Percentiles rank a stretch among this genome's conserved stretches.
Evolutionary conservation across 2,329 filamentous ascomycete genomes (phyloP).

Genomic region (Penicillium brasilianum): DNA sequence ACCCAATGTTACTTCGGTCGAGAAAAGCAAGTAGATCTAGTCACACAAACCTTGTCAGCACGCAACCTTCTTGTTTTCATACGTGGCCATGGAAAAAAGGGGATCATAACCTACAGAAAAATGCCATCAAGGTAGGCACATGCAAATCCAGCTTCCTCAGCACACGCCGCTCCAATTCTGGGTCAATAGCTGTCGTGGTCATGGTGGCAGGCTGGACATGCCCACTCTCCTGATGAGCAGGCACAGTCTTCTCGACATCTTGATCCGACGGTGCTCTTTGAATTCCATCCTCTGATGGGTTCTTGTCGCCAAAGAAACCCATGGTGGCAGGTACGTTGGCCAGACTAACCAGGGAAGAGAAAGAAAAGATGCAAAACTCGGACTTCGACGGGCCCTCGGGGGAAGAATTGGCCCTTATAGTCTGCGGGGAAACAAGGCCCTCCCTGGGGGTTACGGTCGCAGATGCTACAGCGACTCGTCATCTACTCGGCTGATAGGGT

Average conservation of each 20-base stretch:
- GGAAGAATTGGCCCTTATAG: constrained; percentile 13
- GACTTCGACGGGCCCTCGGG: constrained; percentile 3
- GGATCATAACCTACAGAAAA: constrained; percentile 42
- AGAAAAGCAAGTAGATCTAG: constrained; percentile 55
- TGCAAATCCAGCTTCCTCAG: constrained; percentile 45
- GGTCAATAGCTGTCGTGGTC: constrained; percentile 35
- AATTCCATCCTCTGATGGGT: constrained; percentile 29
- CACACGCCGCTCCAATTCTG: constrained; percentile 42
- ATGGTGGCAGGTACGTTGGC: constrained; percentile 15
- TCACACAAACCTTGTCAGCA: not conserved
- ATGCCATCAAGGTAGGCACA: constrained; percentile 43
- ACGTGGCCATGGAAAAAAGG: not conserved
- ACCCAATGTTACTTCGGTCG: constrained; percentile 59
- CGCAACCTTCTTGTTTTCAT: not conserved
- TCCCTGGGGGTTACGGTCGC: not conserved
- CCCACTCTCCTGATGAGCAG: constrained; percentile 31
- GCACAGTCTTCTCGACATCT: constrained; percentile 37
- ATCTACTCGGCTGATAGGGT: constrained; percentile 1
- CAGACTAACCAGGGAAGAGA: not conserved
- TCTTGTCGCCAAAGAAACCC: constrained; percentile 30
- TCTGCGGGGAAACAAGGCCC: constrained; percentile 10
- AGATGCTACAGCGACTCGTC: constrained; percentile 9
- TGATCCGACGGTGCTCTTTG: constrained; percentile 20
- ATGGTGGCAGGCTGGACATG: constrained; percentile 26
- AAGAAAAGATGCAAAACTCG: constrained; percentile 6